Evolutionary conservation across 2,329 filamentous ascomycete genomes (phyloP).

Genomic region (Epicoccum nigrum): DNA sequence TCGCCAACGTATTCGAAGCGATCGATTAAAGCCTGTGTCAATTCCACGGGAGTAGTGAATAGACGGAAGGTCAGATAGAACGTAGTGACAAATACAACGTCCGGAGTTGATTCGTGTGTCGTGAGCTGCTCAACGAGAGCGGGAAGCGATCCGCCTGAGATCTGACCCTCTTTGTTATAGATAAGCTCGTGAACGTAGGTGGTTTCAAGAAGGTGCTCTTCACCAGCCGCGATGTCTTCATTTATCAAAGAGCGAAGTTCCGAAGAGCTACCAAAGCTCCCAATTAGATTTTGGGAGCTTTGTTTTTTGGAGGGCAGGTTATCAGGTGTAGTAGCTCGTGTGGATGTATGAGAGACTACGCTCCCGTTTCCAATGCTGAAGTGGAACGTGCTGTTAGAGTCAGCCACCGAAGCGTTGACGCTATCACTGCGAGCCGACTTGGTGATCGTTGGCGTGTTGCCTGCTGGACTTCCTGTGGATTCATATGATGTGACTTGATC

Average conservation of each 20-base stretch:
- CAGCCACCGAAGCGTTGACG: constrained; percentile 75
- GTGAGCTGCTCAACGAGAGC: constrained; percentile 95
- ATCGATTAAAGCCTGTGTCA: constrained; percentile 83
- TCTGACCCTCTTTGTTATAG: constrained; percentile 90
- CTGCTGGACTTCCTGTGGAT: constrained; percentile 46
- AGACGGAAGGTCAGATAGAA: constrained; percentile 97
- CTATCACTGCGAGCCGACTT: constrained; percentile 59
- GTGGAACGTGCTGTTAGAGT: constrained; percentile 77
- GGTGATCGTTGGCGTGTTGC: constrained; percentile 35
- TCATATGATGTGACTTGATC: constrained; percentile 22
- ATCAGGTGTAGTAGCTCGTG: constrained; percentile 86
- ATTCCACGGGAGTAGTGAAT: constrained; percentile 80
- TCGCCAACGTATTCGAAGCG: constrained; percentile 92
- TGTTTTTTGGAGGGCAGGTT: constrained; percentile 59
- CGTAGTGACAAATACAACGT: constrained; percentile 87
- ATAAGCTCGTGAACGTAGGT: constrained; percentile 91
- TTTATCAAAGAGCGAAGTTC: constrained; percentile 68
- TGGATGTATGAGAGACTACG: constrained; percentile 80
- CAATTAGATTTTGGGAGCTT: constrained; percentile 62
- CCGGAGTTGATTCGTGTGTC: constrained; percentile 88
- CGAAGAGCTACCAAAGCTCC: constrained; percentile 69
- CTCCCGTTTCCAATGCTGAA: constrained; percentile 78
- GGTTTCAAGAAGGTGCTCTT: constrained; percentile 85
- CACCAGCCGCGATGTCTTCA: constrained; percentile 79
- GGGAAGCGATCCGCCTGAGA: constrained; percentile 88